These are phyloP conservation scores for Colletotrichum liaoningense DNA, from an alignment of 2,329 filamentous ascomycete genomes.

Conservation along the genomic window DNA sequence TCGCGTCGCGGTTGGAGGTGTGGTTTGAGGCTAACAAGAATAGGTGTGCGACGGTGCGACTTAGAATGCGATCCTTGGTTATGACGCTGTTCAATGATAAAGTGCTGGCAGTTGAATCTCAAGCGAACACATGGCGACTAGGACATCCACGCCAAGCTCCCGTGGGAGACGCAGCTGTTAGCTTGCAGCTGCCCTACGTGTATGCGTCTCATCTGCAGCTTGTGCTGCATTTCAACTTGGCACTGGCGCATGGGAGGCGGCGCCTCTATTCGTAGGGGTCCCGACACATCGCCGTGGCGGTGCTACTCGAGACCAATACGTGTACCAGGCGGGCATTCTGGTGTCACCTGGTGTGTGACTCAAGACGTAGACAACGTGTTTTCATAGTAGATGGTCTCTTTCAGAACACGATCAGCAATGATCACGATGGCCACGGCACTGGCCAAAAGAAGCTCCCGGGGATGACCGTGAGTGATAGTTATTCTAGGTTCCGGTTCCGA, in stretches of 20 bases:
- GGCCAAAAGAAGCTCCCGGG: background rate
- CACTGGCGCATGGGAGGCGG: slow-evolving; percentile 15
- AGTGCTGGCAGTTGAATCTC: background rate
- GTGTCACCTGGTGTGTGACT: slow-evolving; percentile 11
- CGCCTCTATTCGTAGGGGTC: slow-evolving; percentile 14
- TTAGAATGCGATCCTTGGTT: background rate
- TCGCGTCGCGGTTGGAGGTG: slow-evolving; percentile 10
- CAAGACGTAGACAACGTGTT: slow-evolving; percentile 2
- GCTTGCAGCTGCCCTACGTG: slow-evolving; percentile 33
- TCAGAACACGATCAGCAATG: background rate
- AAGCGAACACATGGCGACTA: slow-evolving; percentile 6
- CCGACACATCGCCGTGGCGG: slow-evolving; percentile 7
- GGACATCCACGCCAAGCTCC: background rate
- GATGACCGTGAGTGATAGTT: background rate
- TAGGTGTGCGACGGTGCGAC: background rate
- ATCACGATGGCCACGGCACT: background rate
- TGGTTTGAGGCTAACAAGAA: background rate
- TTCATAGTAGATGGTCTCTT: background rate
- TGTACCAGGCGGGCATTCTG: background rate
- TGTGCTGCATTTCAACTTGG: slow-evolving; percentile 10
- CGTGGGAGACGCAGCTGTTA: slow-evolving; percentile 16
- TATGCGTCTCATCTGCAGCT: slow-evolving; percentile 33
- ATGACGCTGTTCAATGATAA: background rate
- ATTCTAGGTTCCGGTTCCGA: slow-evolving; percentile 15
- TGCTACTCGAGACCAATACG: slow-evolving; percentile 7